Percentiles rank a stretch among this genome's conserved stretches.
Conservation (phyloP, 306 rosid genomes). For the Citrullus amarus region DNA sequence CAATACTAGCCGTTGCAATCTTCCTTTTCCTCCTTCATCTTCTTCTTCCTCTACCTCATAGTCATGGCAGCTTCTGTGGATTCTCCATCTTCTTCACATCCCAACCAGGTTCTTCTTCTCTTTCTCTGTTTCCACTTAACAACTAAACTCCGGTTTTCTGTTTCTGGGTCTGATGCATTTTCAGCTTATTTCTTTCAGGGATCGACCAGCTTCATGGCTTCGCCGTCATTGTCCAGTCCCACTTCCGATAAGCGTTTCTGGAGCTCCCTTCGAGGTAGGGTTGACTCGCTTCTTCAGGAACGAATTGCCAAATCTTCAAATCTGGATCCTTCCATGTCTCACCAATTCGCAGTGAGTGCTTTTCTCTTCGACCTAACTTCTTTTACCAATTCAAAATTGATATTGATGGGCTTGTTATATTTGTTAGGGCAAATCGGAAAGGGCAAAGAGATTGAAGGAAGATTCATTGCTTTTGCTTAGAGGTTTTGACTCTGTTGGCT, state of each 20-base stretch:
- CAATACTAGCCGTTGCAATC: slow-evolving; percentile 69
- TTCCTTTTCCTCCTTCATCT: not conserved
- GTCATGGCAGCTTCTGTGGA: slow-evolving; percentile 45
- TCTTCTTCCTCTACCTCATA: not conserved
- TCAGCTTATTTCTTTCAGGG: slow-evolving; percentile 15
- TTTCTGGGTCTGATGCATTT: not conserved
- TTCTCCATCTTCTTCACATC: slow-evolving; percentile 29
- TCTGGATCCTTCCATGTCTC: slow-evolving; percentile 8
- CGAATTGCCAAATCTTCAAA: slow-evolving; percentile 9
- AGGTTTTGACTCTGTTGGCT: slow-evolving; percentile 78
- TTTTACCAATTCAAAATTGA: not conserved
- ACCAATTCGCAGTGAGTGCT: slow-evolving; percentile 16
- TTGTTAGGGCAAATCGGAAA: slow-evolving; percentile 11
- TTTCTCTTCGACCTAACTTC: not conserved
- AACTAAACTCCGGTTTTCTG: not conserved
- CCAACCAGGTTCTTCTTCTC: slow-evolving; percentile 33
- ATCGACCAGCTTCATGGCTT: slow-evolving; percentile 17
- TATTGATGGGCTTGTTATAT: not conserved
- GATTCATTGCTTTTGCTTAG: slow-evolving; percentile 59
- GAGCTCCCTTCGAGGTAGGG: slow-evolving; percentile 46
- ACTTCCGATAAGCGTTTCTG: slow-evolving; percentile 73
- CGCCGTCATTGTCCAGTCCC: slow-evolving; percentile 47
- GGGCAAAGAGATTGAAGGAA: slow-evolving; percentile 39
- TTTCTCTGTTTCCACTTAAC: not conserved
- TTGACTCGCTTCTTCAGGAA: slow-evolving; percentile 36